phyloP scores from a whole-genome alignment of 2,329 filamentous ascomycete species.

The Xenoacremonium recifei region DNA sequence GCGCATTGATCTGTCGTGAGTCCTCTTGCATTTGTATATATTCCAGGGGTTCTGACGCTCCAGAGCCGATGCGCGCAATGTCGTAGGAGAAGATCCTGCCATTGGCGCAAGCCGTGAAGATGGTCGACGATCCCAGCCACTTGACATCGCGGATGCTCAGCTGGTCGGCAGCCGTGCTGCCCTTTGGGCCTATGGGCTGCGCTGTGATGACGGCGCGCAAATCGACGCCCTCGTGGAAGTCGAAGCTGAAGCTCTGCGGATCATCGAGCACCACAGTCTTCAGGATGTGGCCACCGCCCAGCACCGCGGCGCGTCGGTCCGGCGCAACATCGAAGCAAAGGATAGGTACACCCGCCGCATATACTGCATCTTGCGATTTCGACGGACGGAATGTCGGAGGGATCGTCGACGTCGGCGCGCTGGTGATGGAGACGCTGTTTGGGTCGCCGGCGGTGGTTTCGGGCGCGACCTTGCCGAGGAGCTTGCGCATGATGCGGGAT shows the following conservation, averaged over 20 bases:
- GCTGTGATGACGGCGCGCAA: constrained; percentile 55
- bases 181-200: constrained; percentile 39
- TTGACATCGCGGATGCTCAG: constrained; percentile 63
- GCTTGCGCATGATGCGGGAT: constrained; percentile 59
- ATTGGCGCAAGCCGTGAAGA: constrained; percentile 63
- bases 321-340: constrained; percentile 57
- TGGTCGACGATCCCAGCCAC: constrained; percentile 52
- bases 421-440: constrained; percentile 40
- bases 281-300: constrained; percentile 59
- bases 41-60: constrained; percentile 46
- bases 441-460: constrained; percentile 45
- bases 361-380: constrained; percentile 55
- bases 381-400: constrained; percentile 47
- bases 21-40: constrained; percentile 60
- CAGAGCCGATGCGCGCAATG: constrained; percentile 47
- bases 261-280: constrained; percentile 59
- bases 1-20: constrained; percentile 60
- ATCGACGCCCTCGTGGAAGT: constrained; percentile 56
- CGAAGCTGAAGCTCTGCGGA: constrained; percentile 32
- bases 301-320: constrained; percentile 54
- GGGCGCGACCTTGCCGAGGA: constrained; percentile 53
- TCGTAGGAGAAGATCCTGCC: constrained; percentile 67
- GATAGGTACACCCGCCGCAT: constrained; percentile 52
- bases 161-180: constrained; percentile 49
- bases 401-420: constrained; percentile 38